Conservation (phyloP, 345 rosid genomes). For the Acer saccharum region DNA sequence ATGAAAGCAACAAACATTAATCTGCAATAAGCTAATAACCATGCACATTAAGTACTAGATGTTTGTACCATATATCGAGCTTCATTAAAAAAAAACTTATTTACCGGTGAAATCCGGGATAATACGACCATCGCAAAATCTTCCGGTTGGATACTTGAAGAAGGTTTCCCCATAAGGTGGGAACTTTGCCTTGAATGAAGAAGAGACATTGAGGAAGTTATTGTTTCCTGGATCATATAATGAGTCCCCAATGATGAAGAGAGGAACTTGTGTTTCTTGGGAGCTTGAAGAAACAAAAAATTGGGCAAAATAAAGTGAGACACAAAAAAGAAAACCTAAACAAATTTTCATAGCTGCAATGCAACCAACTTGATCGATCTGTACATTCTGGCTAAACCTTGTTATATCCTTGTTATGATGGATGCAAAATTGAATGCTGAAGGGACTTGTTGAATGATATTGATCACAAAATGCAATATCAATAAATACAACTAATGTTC, state of each 20-base stretch:
- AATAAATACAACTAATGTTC: too few species aligned
- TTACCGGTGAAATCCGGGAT: slow-evolving; percentile 21
- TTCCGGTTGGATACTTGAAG: slow-evolving; percentile 14
- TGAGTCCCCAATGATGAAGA: slow-evolving; percentile 49
- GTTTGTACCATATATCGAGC: too few species aligned
- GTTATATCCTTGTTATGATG: too few species aligned
- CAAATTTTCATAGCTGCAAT: not conserved
- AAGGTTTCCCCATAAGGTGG: slow-evolving; percentile 4
- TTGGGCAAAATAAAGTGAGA: not conserved
- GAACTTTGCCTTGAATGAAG: not conserved
- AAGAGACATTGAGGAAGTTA: slow-evolving; percentile 29
- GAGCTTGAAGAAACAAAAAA: not conserved
- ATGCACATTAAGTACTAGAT: too few species aligned
- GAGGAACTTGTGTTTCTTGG: not conserved
- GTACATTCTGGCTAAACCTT: too few species aligned
- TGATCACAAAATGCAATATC: too few species aligned
- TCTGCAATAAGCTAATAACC: not conserved
- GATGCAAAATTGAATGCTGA: too few species aligned
- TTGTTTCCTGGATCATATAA: slow-evolving; percentile 38
- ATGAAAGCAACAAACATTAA: too few species aligned
- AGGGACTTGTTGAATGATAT: too few species aligned
- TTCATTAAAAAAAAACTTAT: too few species aligned
- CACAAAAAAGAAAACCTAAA: not conserved
- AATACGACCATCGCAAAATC: slow-evolving; percentile 8
- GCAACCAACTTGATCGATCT: too few species aligned